These are phyloP conservation scores for Volutella citrinella DNA, from an alignment of 2,329 filamentous ascomycete genomes.

Conservation along the genomic window DNA sequence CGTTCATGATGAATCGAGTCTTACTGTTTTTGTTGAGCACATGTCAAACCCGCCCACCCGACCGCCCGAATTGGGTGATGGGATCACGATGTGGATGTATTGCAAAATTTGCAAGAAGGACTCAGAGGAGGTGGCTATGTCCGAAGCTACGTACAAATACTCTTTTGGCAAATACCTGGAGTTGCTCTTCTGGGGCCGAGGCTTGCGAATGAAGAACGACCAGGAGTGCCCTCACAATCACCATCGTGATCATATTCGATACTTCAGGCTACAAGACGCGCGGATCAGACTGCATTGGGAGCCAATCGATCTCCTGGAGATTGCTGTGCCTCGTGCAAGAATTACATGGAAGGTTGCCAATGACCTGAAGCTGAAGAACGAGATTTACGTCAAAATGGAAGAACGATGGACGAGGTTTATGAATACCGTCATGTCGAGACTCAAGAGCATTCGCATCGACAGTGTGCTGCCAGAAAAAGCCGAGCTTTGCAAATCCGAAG, in stretches of 20 bases:
- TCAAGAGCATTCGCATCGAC: conserved; percentile 87
- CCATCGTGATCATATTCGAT: conserved; percentile 86
- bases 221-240: conserved; percentile 83
- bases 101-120: conserved; percentile 91
- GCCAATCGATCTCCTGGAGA: conserved; percentile 86
- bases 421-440: conserved; percentile 74
- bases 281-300: conserved; percentile 91
- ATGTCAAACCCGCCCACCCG: conserved; percentile 41
- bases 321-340: conserved; percentile 83
- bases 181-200: conserved; percentile 90
- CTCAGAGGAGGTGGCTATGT: conserved; percentile 87
- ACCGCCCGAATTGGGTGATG: conserved; percentile 46
- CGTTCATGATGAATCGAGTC: conserved; percentile 90
- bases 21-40: conserved; percentile 82
- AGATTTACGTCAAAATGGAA: conserved; percentile 78
- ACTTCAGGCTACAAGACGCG: conserved; percentile 85
- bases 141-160: conserved; percentile 93
- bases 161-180: conserved; percentile 99
- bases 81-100: conserved; percentile 96
- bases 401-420: conserved; percentile 85
- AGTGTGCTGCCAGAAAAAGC: conserved; percentile 85
- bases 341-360: conserved; percentile 98
- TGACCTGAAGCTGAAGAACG: conserved; percentile 88
- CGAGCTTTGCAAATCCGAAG: conserved; percentile 76
- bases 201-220: conserved; percentile 69